Base-by-base conservation (phyloP, 192 early-diverging fungal genomes). In the Entomortierella lignicola region DNA sequence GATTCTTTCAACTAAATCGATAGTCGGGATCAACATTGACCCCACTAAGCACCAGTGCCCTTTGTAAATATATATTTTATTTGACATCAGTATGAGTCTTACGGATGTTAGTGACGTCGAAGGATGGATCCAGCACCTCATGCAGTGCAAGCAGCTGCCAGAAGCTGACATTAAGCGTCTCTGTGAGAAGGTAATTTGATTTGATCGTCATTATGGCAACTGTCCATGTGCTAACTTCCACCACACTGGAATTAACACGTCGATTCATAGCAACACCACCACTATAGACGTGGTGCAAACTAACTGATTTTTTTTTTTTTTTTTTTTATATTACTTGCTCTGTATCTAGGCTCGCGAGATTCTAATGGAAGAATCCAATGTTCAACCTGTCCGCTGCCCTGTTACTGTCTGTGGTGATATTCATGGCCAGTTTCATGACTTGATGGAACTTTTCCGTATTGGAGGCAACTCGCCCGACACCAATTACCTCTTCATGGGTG, bases 391-490 rank as follows among this genome's bases (percentile, higher is more conserved):
- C n/a, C 87, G 91, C 60, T 91, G 95, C 63, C 98, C 98, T n/a
- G 97, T 99, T 31, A 99, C 96, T 53, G 96, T 99, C 50, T 97
- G 96, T 82, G 98, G 97, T 59, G 98, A 99, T 82, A 96, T 99
- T 50, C 98, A 99, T 74, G 98, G 98, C n/a, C 98, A 99, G 83
- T 98, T 98, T 77, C 95, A 96, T 79, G 98, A 98, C 80, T 86
- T 99, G 51, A 93, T 97, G 72, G 97, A 98, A 84, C 92, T 99
- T 27, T 97, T 99, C 84, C 91, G 92, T 62, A 97, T 98, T 66
- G 97, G 98, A 55, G 98, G 98, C 72, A 92, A 97, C 66, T 93
- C 94, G 47, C 97, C 98, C 8, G 91, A 98, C 71, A 99, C 97
- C 63, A 98, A 98, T 83, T 99, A 99, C 71, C 87, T 99, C 32